Evolutionary conservation across 2,329 filamentous ascomycete species (phyloP).

Genomic region (Fusarium miscanthi): DNA sequence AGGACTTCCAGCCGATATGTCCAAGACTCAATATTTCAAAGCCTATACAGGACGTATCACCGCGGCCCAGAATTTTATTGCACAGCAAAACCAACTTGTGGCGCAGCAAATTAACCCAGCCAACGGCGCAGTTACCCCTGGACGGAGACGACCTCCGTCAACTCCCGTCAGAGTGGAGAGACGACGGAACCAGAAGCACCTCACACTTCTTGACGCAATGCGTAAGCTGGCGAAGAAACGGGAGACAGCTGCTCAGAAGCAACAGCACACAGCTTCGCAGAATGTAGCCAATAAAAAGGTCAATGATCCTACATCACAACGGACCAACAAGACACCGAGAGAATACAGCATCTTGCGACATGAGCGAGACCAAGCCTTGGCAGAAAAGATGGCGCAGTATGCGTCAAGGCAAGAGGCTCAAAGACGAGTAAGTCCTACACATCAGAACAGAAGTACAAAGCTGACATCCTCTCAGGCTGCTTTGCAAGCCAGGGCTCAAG

Average conservation of each 20-base stretch:
- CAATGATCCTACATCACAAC: conserved; percentile 69
- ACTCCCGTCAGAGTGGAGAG: conserved; percentile 87
- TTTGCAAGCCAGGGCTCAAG: conserved; percentile 60
- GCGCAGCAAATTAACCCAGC: conserved; percentile 61
- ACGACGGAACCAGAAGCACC: conserved; percentile 84
- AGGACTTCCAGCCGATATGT: conserved; percentile 90
- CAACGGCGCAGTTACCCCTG: conserved; percentile 51
- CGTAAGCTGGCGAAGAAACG: conserved; percentile 94
- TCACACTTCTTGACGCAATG: conserved; percentile 93
- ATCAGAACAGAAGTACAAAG: conserved; percentile 20
- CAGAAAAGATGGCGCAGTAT: conserved; percentile 67
- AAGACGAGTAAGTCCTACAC: conserved; percentile 60
- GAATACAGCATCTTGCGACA: conserved; percentile 91
- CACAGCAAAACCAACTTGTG: conserved; percentile 63
- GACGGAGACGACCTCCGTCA: conserved; percentile 73
- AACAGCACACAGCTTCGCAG: conserved; percentile 82
- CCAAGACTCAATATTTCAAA: conserved; percentile 95
- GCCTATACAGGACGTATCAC: conserved; percentile 71
- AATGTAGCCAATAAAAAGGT: conserved; percentile 85
- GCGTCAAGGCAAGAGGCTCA: conserved; percentile 70
- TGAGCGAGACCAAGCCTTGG: conserved; percentile 80
- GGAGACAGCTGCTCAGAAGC: conserved; percentile 86
- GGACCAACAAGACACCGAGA: conserved; percentile 78
- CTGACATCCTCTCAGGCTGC: conserved; percentile 52
- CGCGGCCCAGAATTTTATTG: conserved; percentile 65